Evolutionary conservation across 2,329 filamentous ascomycete genomes (phyloP).

Genomic region (Lasiodiplodia hormozganensis): DNA sequence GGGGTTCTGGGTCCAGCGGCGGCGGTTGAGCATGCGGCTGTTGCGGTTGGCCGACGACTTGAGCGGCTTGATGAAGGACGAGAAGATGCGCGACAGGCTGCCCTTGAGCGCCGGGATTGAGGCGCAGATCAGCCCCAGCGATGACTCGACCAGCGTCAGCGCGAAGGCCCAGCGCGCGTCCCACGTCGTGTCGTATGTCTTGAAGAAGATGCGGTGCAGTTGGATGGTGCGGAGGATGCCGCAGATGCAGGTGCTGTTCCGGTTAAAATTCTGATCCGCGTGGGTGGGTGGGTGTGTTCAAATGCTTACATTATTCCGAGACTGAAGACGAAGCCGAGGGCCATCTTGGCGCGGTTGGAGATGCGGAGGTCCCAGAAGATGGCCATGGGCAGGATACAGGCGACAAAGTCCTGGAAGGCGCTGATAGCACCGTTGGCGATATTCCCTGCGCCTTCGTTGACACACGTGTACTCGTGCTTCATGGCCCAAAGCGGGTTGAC

Average conservation of each 20-base stretch:
- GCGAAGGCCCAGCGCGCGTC: conserved; percentile 48
- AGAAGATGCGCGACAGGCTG: conserved; percentile 43
- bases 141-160: conserved; percentile 51
- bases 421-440: conserved; percentile 48
- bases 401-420: conserved; percentile 49
- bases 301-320: conserved; percentile 50
- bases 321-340: conserved; percentile 53
- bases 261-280: background rate
- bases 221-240: conserved; percentile 49
- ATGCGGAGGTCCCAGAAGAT: conserved; percentile 54
- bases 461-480: conserved; percentile 42
- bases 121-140: conserved; percentile 52
- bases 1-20: background rate
- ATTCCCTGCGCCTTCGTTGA: conserved; percentile 47
- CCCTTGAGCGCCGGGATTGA: conserved; percentile 52
- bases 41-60: background rate
- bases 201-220: conserved; percentile 42
- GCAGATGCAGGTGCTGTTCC: conserved; percentile 37
- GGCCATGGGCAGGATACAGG: conserved; percentile 51
- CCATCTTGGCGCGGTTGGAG: conserved; percentile 52
- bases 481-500: conserved; percentile 44
- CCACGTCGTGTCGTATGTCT: conserved; percentile 51
- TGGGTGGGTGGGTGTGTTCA: background rate
- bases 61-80: background rate
- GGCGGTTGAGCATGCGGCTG: background rate